phyloP scores from a whole-genome alignment of 176 grass and related monocot genomes.

The Carex littledalei region DNA sequence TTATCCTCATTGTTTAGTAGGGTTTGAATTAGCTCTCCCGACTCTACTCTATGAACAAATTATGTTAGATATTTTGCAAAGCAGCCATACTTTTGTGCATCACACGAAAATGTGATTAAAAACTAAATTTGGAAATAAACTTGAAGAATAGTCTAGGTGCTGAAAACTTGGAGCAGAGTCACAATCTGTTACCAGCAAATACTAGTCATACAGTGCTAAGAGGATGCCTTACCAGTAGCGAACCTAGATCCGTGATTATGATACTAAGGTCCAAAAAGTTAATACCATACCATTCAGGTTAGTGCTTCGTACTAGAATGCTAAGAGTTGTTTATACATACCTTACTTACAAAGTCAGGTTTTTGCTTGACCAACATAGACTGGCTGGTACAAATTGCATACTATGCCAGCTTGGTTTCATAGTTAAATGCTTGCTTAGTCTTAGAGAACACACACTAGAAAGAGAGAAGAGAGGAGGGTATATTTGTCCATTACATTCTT shows the following conservation, averaged over 20 bases:
- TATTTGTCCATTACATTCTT: no score
- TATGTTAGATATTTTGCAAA: background rate
- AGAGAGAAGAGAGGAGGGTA: no score
- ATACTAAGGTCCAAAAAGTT: background rate
- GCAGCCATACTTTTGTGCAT: background rate
- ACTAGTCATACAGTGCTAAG: background rate
- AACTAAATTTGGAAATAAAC: background rate
- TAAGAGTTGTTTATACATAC: no score
- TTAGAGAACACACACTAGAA: no score
- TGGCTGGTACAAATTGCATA: no score
- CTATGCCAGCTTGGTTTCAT: no score
- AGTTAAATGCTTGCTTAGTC: no score
- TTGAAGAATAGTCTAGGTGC: background rate
- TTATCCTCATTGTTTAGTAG: slow-evolving; percentile 66
- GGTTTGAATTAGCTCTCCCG: slow-evolving; percentile 63
- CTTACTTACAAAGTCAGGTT: no score
- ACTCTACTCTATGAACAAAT: slow-evolving; percentile 52
- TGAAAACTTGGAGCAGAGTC: no score
- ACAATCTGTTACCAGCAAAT: background rate
- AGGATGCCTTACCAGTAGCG: background rate
- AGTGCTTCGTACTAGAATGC: no score
- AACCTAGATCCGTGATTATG: background rate
- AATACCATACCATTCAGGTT: background rate
- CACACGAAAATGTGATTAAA: background rate
- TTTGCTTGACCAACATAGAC: no score